Conservation (phyloP, 1,284 basidiomycete species). For the Lentinula novae-zelandiae region DNA sequence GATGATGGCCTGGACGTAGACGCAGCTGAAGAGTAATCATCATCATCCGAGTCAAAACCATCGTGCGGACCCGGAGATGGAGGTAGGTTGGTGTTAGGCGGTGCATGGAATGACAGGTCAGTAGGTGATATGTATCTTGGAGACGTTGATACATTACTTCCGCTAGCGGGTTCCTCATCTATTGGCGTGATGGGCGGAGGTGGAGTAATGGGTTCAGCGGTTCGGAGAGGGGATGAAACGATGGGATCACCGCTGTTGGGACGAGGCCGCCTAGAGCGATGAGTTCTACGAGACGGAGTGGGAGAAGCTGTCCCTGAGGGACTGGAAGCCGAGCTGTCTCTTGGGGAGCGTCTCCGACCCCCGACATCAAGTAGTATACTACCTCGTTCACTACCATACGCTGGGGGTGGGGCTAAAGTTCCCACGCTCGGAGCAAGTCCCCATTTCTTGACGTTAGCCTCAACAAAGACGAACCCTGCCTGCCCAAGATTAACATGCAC, state of each 20-base stretch:
- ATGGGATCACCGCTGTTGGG: slow-evolving; percentile 38
- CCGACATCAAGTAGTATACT: slow-evolving; percentile 92
- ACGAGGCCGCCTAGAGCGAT: slow-evolving; percentile 54
- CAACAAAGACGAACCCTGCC: slow-evolving; percentile 95
- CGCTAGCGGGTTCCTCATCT: slow-evolving; percentile 50
- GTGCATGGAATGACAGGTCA: slow-evolving; percentile 56
- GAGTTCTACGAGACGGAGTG: slow-evolving; percentile 49
- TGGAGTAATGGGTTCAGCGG: slow-evolving; percentile 50
- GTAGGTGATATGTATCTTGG: slow-evolving; percentile 64
- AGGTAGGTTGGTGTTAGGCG: slow-evolving; percentile 47
- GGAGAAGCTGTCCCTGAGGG: slow-evolving; percentile 44
- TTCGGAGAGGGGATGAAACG: slow-evolving; percentile 60
- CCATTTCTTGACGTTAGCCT: slow-evolving; percentile 99
- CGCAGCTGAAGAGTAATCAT: slow-evolving; percentile 36
- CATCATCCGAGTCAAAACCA: slow-evolving; percentile 27
- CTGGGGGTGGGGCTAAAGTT: slow-evolving; percentile 91
- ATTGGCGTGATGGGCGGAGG: slow-evolving; percentile 80
- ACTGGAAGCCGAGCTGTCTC: slow-evolving; percentile 11
- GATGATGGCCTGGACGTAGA: slow-evolving; percentile 49
- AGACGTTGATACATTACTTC: slow-evolving; percentile 38
- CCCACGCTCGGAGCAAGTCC: slow-evolving; percentile 93
- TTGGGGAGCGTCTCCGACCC: slow-evolving; percentile 50
- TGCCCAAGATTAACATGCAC: slow-evolving; percentile 96
- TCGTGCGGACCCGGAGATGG: slow-evolving; percentile 34
- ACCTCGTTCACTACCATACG: slow-evolving; percentile 92